These are phyloP conservation scores for Trichoderma citrinoviride DNA, from an alignment of 2,329 filamentous ascomycete species.

Conservation along the genomic window DNA sequence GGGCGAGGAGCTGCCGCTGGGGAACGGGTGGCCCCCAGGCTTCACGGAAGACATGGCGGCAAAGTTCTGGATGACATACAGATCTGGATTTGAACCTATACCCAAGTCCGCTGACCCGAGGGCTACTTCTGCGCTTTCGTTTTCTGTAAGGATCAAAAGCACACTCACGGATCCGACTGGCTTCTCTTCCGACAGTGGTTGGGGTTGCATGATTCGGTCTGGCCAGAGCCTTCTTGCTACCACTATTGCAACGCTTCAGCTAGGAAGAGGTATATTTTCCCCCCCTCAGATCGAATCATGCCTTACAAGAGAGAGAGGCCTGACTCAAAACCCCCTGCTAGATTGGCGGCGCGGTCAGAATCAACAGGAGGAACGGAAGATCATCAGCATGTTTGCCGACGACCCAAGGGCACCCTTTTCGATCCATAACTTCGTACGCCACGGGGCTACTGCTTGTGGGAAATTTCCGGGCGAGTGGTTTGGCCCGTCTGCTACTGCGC, in stretches of 20 bases:
- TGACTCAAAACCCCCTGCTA: conserved; percentile 25
- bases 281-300: neutral
- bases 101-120: conserved; percentile 73
- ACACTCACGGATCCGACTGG: conserved; percentile 74
- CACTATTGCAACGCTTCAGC: conserved; percentile 65
- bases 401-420: conserved; percentile 84
- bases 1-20: conserved; percentile 44
- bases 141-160: conserved; percentile 79
- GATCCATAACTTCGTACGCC: conserved; percentile 88
- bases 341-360: conserved; percentile 71
- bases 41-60: conserved; percentile 95
- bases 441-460: conserved; percentile 82
- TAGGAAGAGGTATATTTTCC: conserved; percentile 70
- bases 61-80: conserved; percentile 93
- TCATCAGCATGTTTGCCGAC: conserved; percentile 84
- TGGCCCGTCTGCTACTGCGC: conserved; percentile 91
- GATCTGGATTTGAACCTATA: conserved; percentile 81
- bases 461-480: conserved; percentile 99
- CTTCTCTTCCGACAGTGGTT: conserved; percentile 91
- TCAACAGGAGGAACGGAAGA: conserved; percentile 60
- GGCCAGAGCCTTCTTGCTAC: conserved; percentile 93
- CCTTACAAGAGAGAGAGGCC: neutral
- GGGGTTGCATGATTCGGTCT: conserved; percentile 98
- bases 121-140: conserved; percentile 68
- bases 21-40: conserved; percentile 71